Base-by-base conservation (phyloP, 208 protist species). In the Balamuthia mandrillaris region DNA sequence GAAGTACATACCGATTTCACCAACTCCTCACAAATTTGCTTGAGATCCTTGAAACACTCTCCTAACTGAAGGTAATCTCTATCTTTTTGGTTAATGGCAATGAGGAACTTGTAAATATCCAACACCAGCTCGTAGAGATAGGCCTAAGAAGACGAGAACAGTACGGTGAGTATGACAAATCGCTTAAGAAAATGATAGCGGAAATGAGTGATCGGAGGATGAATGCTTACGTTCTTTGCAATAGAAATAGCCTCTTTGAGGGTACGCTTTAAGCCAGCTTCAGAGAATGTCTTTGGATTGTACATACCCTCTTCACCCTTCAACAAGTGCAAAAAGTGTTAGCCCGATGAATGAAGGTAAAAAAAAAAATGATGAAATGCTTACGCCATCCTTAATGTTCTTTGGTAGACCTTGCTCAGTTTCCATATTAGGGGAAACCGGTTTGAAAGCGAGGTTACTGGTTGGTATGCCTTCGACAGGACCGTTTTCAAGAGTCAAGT, bases 181-280 rank as follows among this genome's bases (percentile, higher is more conserved):
- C 49, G 45, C 10, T 0, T 0, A 18, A 21, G 45, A 39, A 44
- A 18, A 27, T 9, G 14, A 66, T 3, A 29, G 21, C 3, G 42
- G n/a, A 63, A 24, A 63, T 21, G 9, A 35, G 24, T 63, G 7
- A 9, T 12, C 5, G 24, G 5, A 6, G 9, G 18, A 63, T 9
- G 7, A 9, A 65, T 68, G 2, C 27, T 37, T 58, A 77, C 87
- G n/a, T 54, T 84, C 39, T 86, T 82, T 14, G 87, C 66, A 21
- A 75, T 41, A 18, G 49, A 5, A 27, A 91, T 90, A 5, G 88
- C 77, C 24, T 90, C 85, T 7, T 54, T 87, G 6, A 91, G 7
- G 0, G 87, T 27, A 44, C 56, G 51, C 16, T 68, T 51, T 7
- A 87, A 86, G 37, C 87, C 88, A 33, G 41, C 39, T 49, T 86